phyloP scores from a whole-genome alignment of 257 asterid species.

The Gentiana macrophylla region DNA sequence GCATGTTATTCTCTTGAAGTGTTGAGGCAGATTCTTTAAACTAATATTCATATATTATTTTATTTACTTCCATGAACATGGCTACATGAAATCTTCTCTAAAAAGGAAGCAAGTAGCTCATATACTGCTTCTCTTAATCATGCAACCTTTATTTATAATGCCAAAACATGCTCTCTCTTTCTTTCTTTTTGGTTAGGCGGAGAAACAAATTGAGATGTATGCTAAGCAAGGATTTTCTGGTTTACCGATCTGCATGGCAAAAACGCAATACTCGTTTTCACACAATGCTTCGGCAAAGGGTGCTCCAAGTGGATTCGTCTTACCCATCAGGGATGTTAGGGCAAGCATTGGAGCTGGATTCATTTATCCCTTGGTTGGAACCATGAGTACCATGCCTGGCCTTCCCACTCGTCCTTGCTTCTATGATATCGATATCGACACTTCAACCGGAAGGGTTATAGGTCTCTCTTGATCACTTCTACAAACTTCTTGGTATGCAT shows the following conservation, averaged over 20 bases:
- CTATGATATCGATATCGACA: slow-evolving; percentile 82
- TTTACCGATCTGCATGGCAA: slow-evolving; percentile 97
- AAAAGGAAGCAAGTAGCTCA: too few relatives aligned
- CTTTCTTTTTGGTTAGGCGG: slow-evolving; percentile 38
- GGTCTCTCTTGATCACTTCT: slow-evolving; percentile 65
- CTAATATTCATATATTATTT: too few relatives aligned
- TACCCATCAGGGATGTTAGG: slow-evolving; percentile 86
- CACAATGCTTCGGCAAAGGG: slow-evolving; percentile 74
- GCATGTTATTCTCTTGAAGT: too few relatives aligned
- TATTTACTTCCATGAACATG: too few relatives aligned
- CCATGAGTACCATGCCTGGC: slow-evolving; percentile 99
- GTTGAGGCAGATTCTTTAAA: too few relatives aligned
- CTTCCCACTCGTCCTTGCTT: slow-evolving; percentile 97
- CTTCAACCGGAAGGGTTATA: slow-evolving; percentile 66
- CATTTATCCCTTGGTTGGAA: slow-evolving; percentile 87
- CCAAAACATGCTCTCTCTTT: background rate
- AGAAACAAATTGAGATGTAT: slow-evolving; percentile 87
- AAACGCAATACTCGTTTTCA: slow-evolving; percentile 93
- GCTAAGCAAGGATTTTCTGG: slow-evolving; percentile 77
- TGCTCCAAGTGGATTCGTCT: slow-evolving; percentile 77
- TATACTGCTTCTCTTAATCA: background rate
- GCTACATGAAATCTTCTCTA: too few relatives aligned
- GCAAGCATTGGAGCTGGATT: slow-evolving; percentile 97
- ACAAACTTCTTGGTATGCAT: background rate
- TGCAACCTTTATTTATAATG: slow-evolving; percentile 6